Conservation (phyloP, 1,284 basidiomycete genomes). For the Leccinum fallax region DNA sequence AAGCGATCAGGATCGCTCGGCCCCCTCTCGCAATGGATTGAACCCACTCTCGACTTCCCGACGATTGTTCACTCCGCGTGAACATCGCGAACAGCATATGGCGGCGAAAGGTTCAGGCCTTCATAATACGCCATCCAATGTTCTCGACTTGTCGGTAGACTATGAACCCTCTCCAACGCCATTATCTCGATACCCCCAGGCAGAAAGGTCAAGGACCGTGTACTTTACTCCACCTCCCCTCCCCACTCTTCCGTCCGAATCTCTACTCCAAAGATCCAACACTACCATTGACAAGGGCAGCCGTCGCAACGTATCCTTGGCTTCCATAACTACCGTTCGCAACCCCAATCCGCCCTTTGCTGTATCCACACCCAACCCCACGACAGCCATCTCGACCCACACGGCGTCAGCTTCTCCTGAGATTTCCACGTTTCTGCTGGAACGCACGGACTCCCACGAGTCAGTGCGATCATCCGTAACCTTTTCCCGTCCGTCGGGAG, state of each 20-base stretch:
- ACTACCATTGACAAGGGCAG: constrained; percentile 35
- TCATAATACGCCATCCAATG: constrained; percentile 23
- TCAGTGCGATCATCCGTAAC: constrained; percentile 50
- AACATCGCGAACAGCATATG: constrained; percentile 46
- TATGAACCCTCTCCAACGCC: constrained; percentile 72
- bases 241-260: constrained; percentile 61
- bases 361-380: constrained; percentile 57
- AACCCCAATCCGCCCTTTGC: constrained; percentile 44
- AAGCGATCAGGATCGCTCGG: constrained; percentile 38
- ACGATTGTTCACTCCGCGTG: constrained; percentile 54
- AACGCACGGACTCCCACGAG: constrained; percentile 47
- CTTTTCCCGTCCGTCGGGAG: constrained; percentile 62
- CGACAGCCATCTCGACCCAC: constrained; percentile 68
- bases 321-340: constrained; percentile 57
- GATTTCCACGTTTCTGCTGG: constrained; percentile 42
- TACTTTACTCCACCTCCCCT: constrained; percentile 60
- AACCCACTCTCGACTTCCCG: constrained; percentile 40
- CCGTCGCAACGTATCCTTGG: constrained; percentile 50
- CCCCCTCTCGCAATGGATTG: constrained; percentile 28
- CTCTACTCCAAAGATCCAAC: constrained; percentile 38
- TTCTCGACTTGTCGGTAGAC: constrained; percentile 47
- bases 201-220: constrained; percentile 44
- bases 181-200: constrained; percentile 42
- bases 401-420: constrained; percentile 55
- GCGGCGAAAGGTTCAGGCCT: constrained; percentile 27